These are phyloP conservation scores for Litsea cubeba DNA, from an alignment of 164 flowering plant genomes.

Conservation along the genomic window DNA sequence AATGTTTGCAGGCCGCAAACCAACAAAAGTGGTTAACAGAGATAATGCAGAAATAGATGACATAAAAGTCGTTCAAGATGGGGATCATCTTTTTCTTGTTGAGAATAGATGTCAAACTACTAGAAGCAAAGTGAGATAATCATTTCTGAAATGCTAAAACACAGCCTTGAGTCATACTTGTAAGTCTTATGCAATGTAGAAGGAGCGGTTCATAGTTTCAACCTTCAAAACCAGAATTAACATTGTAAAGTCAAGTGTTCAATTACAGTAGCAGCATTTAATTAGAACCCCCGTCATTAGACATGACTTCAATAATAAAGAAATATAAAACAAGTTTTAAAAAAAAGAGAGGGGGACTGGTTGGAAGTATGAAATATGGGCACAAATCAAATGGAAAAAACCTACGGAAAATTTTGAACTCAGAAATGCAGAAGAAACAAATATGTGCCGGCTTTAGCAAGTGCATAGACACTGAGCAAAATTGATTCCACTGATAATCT, in stretches of 20 bases:
- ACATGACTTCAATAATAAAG: not conserved
- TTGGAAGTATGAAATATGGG: conserved; percentile 1
- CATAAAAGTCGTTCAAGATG: conserved; percentile 65
- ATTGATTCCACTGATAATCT: conserved; percentile 1
- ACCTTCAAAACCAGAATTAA: conserved; percentile 7
- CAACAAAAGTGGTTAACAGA: conserved; percentile 49
- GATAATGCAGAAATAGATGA: conserved; percentile 91
- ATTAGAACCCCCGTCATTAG: conserved; percentile 7
- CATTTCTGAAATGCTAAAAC: conserved; percentile 12
- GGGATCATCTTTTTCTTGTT: conserved; percentile 73
- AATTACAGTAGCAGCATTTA: conserved; percentile 6
- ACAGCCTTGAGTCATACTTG: conserved; percentile 14
- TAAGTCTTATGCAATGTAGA: conserved; percentile 20
- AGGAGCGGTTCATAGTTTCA: conserved; percentile 7
- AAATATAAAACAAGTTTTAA: not conserved
- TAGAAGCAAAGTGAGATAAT: conserved; percentile 13
- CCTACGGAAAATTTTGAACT: not conserved
- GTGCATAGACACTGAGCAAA: not conserved
- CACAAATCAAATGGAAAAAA: not conserved
- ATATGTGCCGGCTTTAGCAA: conserved; percentile 5
- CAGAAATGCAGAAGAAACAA: conserved; percentile 1
- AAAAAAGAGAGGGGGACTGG: not conserved
- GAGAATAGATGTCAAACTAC: conserved; percentile 23
- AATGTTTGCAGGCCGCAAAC: conserved; percentile 60
- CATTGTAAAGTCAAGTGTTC: conserved; percentile 14